Evolutionary conservation across 345 rosid genomes (phyloP).

Genomic region (Hibiscus syriacus): DNA sequence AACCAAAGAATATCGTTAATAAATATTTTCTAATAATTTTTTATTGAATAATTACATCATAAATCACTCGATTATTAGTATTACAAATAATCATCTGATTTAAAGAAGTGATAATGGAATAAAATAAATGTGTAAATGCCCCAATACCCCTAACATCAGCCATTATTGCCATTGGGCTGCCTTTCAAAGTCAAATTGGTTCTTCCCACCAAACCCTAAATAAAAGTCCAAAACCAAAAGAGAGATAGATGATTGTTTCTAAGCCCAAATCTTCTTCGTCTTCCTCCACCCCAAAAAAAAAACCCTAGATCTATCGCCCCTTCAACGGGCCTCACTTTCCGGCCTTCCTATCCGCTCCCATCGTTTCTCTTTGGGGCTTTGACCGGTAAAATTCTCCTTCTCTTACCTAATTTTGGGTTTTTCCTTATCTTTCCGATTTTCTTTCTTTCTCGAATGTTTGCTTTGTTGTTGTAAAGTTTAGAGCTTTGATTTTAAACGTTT

Average conservation of each 20-base stretch:
- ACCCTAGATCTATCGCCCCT: slow-evolving; percentile 29
- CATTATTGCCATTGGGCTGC: background rate
- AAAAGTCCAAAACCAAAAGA: background rate
- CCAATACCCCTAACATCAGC: too few species aligned
- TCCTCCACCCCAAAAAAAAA: slow-evolving; percentile 8
- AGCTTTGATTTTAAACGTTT: background rate
- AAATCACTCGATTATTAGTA: too few species aligned
- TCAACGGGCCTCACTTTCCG: slow-evolving; percentile 8
- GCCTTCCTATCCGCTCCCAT: slow-evolving; percentile 10
- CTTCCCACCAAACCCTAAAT: background rate
- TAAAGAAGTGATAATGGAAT: too few species aligned
- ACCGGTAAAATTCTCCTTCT: slow-evolving; percentile 6
- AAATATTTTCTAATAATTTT: too few species aligned
- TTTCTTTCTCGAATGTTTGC: background rate
- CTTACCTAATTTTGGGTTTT: slow-evolving; percentile 1
- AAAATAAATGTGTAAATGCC: too few species aligned
- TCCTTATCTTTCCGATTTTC: too few species aligned
- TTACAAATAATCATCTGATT: too few species aligned
- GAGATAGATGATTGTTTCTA: background rate
- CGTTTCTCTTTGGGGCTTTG: background rate
- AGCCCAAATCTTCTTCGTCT: slow-evolving; percentile 37
- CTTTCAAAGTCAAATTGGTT: background rate
- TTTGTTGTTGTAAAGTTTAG: background rate
- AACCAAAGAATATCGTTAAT: too few species aligned
- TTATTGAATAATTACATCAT: too few species aligned